Evolutionary conservation across 2,329 filamentous ascomycete species (phyloP), one percentile per base, ranked within the genome.

Genomic region (Paecilomyces formosus): DNA sequence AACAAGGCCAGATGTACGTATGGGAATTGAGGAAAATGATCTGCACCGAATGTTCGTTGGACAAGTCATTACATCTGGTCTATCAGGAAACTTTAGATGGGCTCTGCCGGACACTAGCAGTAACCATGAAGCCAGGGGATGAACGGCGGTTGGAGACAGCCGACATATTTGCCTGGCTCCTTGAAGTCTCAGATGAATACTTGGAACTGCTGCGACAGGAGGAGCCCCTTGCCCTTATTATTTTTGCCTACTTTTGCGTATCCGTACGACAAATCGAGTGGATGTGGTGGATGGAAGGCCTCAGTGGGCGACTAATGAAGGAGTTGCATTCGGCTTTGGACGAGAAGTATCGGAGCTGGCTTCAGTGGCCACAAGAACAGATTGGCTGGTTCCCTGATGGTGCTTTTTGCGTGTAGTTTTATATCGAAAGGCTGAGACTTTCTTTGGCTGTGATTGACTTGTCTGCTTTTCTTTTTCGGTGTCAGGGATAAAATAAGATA

Each of bases 311-410:
- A 18, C 33, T 65, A 9, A 60, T 69, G 2, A 53, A 51, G 49
- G 57, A 53, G 15, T 65, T 68, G 12, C 64, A 68, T 58, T 52
- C 60, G 24, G 49, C 33, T 50, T 35, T 68, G 26, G 61, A 62
- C 39, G 60, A 64, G 26, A 58, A 63, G 58, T 57, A 66, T 56
- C 64, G 59, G 13, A 61, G 55, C 18, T 68, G 64, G 65, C 18
- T 66, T 3, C 60, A 63, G 49, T 67, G 65, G 65, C 63, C 65
- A 6, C 63, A 63, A 54, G 57, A 67, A 56, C 62, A 66, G 39
- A 51, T 60, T 51, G 71, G 60, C 69, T 74, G 28, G 65, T 79
- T 58, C 78, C 66, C 33, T 39, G n/a, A 15, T n/a, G 35, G n/a
- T 39, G 35, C 3, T 39, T n/a, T 39, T 39, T 15, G 15, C 15